Conservation (phyloP, 2,329 filamentous ascomycete species). For the Epichloe festucae region DNA sequence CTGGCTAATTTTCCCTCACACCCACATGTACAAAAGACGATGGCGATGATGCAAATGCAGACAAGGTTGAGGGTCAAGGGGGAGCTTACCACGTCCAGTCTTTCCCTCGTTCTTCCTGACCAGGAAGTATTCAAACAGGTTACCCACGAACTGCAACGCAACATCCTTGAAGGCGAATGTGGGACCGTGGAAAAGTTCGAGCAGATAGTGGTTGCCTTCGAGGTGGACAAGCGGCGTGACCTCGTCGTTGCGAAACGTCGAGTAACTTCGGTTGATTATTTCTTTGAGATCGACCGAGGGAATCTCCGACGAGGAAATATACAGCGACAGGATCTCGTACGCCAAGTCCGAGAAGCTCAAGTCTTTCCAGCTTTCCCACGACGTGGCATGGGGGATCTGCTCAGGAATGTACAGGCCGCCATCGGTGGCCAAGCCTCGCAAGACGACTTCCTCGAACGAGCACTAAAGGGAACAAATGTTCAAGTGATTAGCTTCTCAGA, state of each 20-base stretch:
- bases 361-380: slow-evolving; percentile 51
- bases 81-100: slow-evolving; percentile 35
- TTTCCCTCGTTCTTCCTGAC: slow-evolving; percentile 60
- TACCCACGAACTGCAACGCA: slow-evolving; percentile 91
- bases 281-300: slow-evolving; percentile 64
- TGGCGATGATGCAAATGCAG: not conserved
- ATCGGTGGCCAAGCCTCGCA: slow-evolving; percentile 78
- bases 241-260: slow-evolving; percentile 71
- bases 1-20: not conserved
- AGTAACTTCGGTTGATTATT: slow-evolving; percentile 76
- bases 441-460: slow-evolving; percentile 81
- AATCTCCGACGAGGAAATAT: slow-evolving; percentile 75
- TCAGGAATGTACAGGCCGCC: slow-evolving; percentile 86
- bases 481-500: not conserved
- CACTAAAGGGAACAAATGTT: slow-evolving; percentile 35
- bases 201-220: slow-evolving; percentile 62
- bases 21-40: not conserved
- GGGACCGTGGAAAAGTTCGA: slow-evolving; percentile 93
- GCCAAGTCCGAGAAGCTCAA: slow-evolving; percentile 72
- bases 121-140: slow-evolving; percentile 84
- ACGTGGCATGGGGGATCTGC: slow-evolving; percentile 39
- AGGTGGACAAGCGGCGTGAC: slow-evolving; percentile 72
- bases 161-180: slow-evolving; percentile 95
- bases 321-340: slow-evolving; percentile 73
- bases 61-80: not conserved